Conservation (phyloP, 2,329 filamentous ascomycete species). For the Plenodomus lindquistii region DNA sequence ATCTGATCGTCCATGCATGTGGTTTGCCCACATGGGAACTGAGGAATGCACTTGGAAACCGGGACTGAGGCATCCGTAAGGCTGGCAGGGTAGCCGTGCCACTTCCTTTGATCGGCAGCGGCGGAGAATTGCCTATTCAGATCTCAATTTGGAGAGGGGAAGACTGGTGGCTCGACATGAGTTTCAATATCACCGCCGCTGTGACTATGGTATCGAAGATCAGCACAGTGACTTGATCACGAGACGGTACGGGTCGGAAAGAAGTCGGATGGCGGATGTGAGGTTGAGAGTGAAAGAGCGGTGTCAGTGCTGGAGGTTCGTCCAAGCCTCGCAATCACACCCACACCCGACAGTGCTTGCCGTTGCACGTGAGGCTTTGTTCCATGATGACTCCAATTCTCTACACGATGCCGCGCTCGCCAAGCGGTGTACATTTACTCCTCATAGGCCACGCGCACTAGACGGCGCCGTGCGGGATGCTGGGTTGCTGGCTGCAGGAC, state of each 20-base stretch:
- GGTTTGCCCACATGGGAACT: not conserved
- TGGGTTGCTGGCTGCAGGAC: constrained; percentile 21
- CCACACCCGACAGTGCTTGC: too few relatives aligned
- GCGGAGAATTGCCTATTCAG: constrained; percentile 12
- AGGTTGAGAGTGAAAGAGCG: too few relatives aligned
- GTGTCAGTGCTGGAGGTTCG: too few relatives aligned
- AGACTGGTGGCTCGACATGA: too few relatives aligned
- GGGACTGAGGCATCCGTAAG: constrained; percentile 42
- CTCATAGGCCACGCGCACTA: constrained; percentile 19
- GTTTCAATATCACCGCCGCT: not conserved
- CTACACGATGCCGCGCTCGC: constrained; percentile 1
- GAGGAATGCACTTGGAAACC: constrained; percentile 17
- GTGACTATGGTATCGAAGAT: not conserved
- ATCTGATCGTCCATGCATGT: constrained; percentile 18
- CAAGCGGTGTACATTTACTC: constrained; percentile 13
- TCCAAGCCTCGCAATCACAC: too few relatives aligned
- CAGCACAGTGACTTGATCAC: not conserved
- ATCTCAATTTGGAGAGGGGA: not conserved
- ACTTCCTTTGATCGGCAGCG: constrained; percentile 1
- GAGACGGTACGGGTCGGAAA: not conserved
- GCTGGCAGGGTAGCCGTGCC: constrained; percentile 12
- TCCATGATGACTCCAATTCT: not conserved
- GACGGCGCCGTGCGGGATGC: constrained; percentile 20
- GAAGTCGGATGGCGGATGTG: not conserved
- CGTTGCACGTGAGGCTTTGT: not conserved